phyloP scores from a whole-genome alignment of 2,329 filamentous ascomycete species.

The Cladosporium sp. region DNA sequence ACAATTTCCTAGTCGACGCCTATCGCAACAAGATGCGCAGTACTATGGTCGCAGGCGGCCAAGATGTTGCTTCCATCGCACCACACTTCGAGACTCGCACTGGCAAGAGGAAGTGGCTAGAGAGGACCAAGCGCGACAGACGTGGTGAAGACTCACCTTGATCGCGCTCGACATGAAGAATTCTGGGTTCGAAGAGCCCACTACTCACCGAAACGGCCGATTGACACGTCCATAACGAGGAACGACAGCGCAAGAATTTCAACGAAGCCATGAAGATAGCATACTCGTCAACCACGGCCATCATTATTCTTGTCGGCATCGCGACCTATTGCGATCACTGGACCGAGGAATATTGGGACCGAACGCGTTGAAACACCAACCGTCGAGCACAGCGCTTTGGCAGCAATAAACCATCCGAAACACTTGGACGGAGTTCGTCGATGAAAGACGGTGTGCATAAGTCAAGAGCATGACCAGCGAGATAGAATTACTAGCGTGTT shows the following conservation, averaged over 20 bases:
- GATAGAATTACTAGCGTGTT: not conserved
- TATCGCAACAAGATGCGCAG: conserved; percentile 89
- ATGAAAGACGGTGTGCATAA: not conserved
- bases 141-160: conserved; percentile 15
- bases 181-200: not conserved
- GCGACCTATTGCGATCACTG: not conserved
- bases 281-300: not conserved
- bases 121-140: conserved; percentile 43
- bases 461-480: not conserved
- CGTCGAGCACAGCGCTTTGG: not conserved
- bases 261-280: not conserved
- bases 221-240: not conserved
- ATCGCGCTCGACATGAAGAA: not conserved
- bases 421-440: not conserved
- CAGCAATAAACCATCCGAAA: not conserved
- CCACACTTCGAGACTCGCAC: conserved; percentile 87
- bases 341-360: not conserved
- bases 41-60: conserved; percentile 74
- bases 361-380: not conserved
- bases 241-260: not conserved
- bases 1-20: conserved; percentile 68
- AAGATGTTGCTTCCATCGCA: conserved; percentile 71
- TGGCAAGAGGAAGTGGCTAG: conserved; percentile 68
- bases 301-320: not conserved
- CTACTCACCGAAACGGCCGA: not conserved